Conservation (phyloP, 805 yeast species). For the Hanseniaspora clermontiae region DNA sequence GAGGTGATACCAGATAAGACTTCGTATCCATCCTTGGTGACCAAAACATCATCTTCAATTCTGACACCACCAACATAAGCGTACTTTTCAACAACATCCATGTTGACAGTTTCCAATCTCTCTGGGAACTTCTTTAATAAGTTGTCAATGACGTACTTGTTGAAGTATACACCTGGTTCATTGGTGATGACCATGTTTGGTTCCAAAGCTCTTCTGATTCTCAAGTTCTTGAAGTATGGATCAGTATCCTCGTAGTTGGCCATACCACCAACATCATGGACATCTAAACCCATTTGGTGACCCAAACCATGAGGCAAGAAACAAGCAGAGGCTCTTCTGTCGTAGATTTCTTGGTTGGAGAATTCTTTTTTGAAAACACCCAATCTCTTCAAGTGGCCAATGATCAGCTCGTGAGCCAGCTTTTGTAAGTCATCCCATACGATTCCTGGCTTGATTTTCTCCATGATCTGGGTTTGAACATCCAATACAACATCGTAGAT, state of each 20-base stretch:
- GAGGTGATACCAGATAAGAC: constrained; percentile 72
- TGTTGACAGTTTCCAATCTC: constrained; percentile 47
- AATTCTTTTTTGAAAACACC: constrained; percentile 60
- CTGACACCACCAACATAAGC: constrained; percentile 94
- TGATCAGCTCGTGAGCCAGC: constrained; percentile 64
- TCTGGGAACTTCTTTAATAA: constrained; percentile 36
- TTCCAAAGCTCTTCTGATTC: constrained; percentile 62
- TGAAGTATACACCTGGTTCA: constrained; percentile 91
- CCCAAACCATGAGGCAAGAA: constrained; percentile 96
- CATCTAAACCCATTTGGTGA: constrained; percentile 85
- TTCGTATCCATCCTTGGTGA: constrained; percentile 65
- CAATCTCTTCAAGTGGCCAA: constrained; percentile 53
- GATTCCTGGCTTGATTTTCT: constrained; percentile 66
- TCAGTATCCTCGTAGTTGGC: constrained; percentile 79
- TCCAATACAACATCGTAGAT: constrained; percentile 67
- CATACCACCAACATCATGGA: constrained; percentile 88
- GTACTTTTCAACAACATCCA: constrained; percentile 57
- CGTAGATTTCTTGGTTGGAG: constrained; percentile 51
- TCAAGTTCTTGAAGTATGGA: constrained; percentile 59
- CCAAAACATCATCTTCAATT: constrained; percentile 82
- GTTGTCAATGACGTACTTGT: constrained; percentile 63
- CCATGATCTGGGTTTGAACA: constrained; percentile 70
- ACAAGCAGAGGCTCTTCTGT: constrained; percentile 56
- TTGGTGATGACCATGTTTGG: constrained; percentile 80
- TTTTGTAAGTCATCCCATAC: constrained; percentile 77